Evolutionary conservation across 129 eudicot species (phyloP).

Genomic region (Kitagawia praeruptora): DNA sequence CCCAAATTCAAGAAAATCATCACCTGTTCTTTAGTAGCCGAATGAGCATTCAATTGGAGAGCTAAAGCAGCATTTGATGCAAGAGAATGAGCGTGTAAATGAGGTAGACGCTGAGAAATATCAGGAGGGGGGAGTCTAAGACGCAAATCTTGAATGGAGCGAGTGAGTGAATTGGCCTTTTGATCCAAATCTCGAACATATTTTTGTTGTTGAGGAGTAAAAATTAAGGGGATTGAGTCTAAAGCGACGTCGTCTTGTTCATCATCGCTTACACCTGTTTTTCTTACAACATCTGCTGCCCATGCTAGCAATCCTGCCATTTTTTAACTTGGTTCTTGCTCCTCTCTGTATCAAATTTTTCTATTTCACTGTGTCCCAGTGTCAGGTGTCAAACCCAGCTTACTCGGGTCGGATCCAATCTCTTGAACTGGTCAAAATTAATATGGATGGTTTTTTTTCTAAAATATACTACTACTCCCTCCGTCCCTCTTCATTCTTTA

Average conservation of each 20-base stretch:
- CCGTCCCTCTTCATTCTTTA: too few relatives aligned
- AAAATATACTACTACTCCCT: too few relatives aligned
- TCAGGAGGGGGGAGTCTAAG: constrained; percentile 79
- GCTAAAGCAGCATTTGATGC: constrained; percentile 88
- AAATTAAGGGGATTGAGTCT: constrained; percentile 60
- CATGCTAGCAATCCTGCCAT: constrained; percentile 85
- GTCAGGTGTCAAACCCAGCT: background rate
- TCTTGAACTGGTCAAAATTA: too few relatives aligned
- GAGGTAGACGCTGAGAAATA: constrained; percentile 75
- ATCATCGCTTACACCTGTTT: constrained; percentile 22
- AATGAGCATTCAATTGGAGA: constrained; percentile 78
- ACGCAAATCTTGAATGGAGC: constrained; percentile 82
- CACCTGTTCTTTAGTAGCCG: constrained; percentile 74
- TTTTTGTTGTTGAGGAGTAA: constrained; percentile 62
- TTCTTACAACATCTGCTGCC: constrained; percentile 82
- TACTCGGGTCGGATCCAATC: background rate
- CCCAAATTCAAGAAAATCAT: background rate
- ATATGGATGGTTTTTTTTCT: too few relatives aligned
- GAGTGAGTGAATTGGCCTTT: constrained; percentile 53
- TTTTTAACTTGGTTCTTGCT: background rate
- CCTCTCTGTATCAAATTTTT: background rate
- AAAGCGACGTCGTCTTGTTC: constrained; percentile 31
- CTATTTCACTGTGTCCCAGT: background rate
- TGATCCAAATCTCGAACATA: constrained; percentile 50
- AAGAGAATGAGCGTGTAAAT: constrained; percentile 88